These are phyloP conservation scores for Anisodus tanguticus DNA, from an alignment of 257 asterid genomes.

Conservation along the genomic window DNA sequence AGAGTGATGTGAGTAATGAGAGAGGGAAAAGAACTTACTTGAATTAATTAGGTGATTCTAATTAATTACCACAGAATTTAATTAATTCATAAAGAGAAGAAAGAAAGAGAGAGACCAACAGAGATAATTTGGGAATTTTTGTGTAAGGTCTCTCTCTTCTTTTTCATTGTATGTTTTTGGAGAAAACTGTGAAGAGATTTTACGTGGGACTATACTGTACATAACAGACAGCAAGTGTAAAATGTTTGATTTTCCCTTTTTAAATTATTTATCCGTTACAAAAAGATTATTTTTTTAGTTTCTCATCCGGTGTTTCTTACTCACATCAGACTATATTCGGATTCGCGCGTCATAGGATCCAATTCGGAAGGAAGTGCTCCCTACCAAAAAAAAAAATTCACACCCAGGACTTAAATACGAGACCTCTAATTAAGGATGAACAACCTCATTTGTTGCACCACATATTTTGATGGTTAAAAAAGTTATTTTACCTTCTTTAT, in stretches of 20 bases:
- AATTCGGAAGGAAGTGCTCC: too few species aligned
- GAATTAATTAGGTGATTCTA: neutral
- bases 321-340: too few species aligned
- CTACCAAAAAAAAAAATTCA: too few species aligned
- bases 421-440: too few species aligned
- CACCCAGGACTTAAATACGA: too few species aligned
- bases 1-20: neutral
- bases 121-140: neutral
- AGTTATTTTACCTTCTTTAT: too few species aligned
- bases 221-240: conserved; percentile 18
- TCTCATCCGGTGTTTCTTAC: too few species aligned
- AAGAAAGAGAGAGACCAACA: conserved; percentile 9
- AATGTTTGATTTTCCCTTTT: neutral
- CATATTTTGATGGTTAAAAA: too few species aligned
- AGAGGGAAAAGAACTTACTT: neutral
- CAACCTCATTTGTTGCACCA: too few species aligned
- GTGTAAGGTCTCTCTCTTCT: conserved; percentile 11
- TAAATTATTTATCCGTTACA: too few species aligned
- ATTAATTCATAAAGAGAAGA: conserved; percentile 6
- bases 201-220: neutral
- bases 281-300: too few species aligned
- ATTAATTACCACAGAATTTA: neutral
- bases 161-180: neutral
- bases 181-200: conserved; percentile 15
- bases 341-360: too few species aligned